A percentile compares a stretch with the other conserved stretches of the same genome.
These are phyloP conservation scores for Dittrichia graveolens DNA, from an alignment of 129 eudicot species.

Conservation along the genomic window DNA sequence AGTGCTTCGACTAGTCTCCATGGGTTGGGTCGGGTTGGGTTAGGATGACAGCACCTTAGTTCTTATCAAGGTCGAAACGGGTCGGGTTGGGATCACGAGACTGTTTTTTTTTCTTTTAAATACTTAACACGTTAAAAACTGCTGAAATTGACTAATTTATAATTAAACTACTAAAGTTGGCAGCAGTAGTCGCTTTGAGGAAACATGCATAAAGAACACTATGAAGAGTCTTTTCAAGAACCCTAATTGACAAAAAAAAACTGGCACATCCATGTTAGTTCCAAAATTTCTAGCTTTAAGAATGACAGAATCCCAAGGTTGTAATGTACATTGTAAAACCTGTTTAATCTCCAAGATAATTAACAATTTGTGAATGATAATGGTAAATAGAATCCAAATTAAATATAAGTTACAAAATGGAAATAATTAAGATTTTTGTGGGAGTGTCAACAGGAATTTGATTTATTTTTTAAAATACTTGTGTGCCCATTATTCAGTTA, in stretches of 20 bases:
- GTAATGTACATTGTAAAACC: not conserved
- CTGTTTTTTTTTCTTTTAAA: too few species aligned
- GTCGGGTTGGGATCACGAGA: too few species aligned
- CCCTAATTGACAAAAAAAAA: not conserved
- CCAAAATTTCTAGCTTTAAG: slow-evolving; percentile 15
- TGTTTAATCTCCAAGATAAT: not conserved
- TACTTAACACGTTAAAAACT: too few species aligned
- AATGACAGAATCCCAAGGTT: slow-evolving; percentile 7
- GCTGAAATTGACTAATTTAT: too few species aligned
- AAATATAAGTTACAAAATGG: not conserved
- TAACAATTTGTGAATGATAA: not conserved
- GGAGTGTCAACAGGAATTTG: not conserved
- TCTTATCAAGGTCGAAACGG: too few species aligned
- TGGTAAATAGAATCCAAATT: slow-evolving; percentile 11
- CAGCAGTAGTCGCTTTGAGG: not conserved
- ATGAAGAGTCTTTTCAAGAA: not conserved
- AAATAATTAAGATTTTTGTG: not conserved
- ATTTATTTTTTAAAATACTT: not conserved
- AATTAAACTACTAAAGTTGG: not conserved
- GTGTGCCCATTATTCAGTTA: not conserved
- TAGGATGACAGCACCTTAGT: too few species aligned
- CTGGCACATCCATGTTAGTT: slow-evolving; percentile 6
- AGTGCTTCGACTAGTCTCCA: slow-evolving; percentile 23
- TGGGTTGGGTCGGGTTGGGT: too few species aligned
- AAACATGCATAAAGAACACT: not conserved